Base-by-base conservation (phyloP, 371 early-diverging fungal genomes). In the Mortierella polycephala region DNA sequence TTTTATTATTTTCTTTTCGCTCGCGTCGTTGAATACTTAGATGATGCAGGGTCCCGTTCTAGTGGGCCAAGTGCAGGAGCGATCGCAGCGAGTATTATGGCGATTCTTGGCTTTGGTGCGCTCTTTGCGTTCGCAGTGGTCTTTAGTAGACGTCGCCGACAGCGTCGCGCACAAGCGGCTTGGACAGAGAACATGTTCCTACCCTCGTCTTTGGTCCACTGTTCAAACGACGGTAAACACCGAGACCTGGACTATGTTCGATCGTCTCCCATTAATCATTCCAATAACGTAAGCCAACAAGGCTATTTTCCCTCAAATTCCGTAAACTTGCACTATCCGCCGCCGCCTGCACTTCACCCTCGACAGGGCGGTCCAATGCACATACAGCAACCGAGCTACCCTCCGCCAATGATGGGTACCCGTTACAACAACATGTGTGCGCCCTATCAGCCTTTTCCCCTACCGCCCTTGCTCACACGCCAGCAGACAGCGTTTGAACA, bases 161-260 rank as follows among this genome's bases (percentile, higher is more conserved):
- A 59, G 42, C 67, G 67, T 39, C 55, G 59, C 5, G 71, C 75
- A 13, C 75, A 63, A 13, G 67, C 67, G 6, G 63, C 67, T n/a
- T 75, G 71, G 76, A 63, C 67, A 12, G 76, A 75, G 49, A 75
- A 71, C 49, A 75, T 75, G 71, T 67, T 63, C 8, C 56, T 71
- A 4, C 71, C 77, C 1, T 76, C 76, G 0, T 71, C 77, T 2
- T 40, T 76, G 9, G 37, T 76, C 12, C 71, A 67, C 16, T 55
- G 44, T 18, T 69, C 75, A 21, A 74, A 74, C 49, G 67, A 75
- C 14, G 66, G 62, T 21, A 66, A 75, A n/a, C 66, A 65, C n/a
- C 66, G 65, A 20, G 69, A 66, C 9, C 70, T 62, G 5, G 75
- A 75, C 53, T 75, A 75, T 30, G 65, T 66, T 11, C 75, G 75